Conservation (phyloP, 2,329 filamentous ascomycete genomes). For the Pseudopithomyces chartarum region DNA sequence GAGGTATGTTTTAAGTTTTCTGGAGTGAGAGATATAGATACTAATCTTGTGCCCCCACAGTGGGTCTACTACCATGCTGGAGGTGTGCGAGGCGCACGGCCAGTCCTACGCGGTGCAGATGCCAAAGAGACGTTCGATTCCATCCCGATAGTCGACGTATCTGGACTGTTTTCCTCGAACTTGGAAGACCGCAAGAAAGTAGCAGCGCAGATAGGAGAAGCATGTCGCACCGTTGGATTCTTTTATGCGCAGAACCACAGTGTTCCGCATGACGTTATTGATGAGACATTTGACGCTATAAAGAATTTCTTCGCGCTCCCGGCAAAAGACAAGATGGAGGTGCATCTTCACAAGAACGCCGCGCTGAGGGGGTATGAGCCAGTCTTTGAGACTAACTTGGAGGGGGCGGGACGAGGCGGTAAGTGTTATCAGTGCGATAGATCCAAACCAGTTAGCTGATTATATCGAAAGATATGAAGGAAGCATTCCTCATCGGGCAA, state of each 20-base stretch:
- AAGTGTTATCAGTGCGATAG: constrained; percentile 2
- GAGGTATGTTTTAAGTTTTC: not conserved
- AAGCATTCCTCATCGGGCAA: constrained; percentile 48
- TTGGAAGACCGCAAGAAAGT: constrained; percentile 45
- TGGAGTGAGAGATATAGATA: not conserved
- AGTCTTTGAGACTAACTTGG: constrained; percentile 39
- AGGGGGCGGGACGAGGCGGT: constrained; percentile 37
- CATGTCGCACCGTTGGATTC: constrained; percentile 50
- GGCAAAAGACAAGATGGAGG: constrained; percentile 39
- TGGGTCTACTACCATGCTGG: not conserved
- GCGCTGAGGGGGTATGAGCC: constrained; percentile 45
- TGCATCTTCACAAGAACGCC: constrained; percentile 45
- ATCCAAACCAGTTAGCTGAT: not conserved
- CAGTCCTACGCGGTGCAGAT: not conserved
- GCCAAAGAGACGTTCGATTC: constrained; percentile 15
- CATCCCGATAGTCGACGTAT: constrained; percentile 49
- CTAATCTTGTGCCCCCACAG: not conserved
- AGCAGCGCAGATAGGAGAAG: constrained; percentile 49
- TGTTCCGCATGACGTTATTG: constrained; percentile 23
- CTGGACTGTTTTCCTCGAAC: constrained; percentile 44
- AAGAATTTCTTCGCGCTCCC: constrained; percentile 40
- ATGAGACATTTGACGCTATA: constrained; percentile 27
- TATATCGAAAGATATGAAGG: constrained; percentile 26
- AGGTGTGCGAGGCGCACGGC: not conserved
- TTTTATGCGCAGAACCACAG: constrained; percentile 49